Conservation (phyloP, 352 stramenopile genomes). For the Phytopythium oedochilum region DNA sequence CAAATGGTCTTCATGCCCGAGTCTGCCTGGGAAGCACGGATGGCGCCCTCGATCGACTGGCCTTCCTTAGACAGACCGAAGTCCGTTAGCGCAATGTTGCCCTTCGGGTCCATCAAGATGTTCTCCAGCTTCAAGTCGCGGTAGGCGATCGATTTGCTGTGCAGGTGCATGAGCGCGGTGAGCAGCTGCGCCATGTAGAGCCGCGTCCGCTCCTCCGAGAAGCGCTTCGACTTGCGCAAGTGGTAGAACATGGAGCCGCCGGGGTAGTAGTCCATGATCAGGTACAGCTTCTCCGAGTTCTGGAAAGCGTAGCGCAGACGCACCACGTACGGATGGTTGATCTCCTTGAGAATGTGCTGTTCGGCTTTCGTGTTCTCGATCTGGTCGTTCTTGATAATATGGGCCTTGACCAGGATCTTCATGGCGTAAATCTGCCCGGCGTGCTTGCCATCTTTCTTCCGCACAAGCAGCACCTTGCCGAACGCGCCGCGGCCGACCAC, state of each 20-base stretch:
- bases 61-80: slow-evolving; percentile 88
- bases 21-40: slow-evolving; percentile 74
- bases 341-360: slow-evolving; percentile 88
- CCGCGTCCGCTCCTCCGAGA: slow-evolving; percentile 77
- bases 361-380: slow-evolving; percentile 92
- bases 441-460: slow-evolving; percentile 89
- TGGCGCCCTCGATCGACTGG: slow-evolving; percentile 74
- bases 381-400: slow-evolving; percentile 92
- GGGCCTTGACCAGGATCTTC: slow-evolving; percentile 93
- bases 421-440: slow-evolving; percentile 89
- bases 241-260: slow-evolving; percentile 89
- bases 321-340: slow-evolving; percentile 86
- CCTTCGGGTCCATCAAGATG: slow-evolving; percentile 86
- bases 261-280: slow-evolving; percentile 96
- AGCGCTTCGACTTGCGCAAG: slow-evolving; percentile 83
- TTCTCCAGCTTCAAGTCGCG: slow-evolving; percentile 89
- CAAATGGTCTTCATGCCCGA: slow-evolving; percentile 88
- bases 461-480: slow-evolving; percentile 93
- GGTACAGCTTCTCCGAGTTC: slow-evolving; percentile 92
- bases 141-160: slow-evolving; percentile 88
- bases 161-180: slow-evolving; percentile 84
- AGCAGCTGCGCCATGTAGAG: slow-evolving; percentile 88
- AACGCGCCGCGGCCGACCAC: slow-evolving; percentile 95
- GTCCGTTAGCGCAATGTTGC: slow-evolving; percentile 85
- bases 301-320: slow-evolving; percentile 85